Evolutionary conservation across 352 stramenopile species (phyloP), one percentile per base, ranked within the genome.

Genomic region (Phytophthora ramorum): DNA sequence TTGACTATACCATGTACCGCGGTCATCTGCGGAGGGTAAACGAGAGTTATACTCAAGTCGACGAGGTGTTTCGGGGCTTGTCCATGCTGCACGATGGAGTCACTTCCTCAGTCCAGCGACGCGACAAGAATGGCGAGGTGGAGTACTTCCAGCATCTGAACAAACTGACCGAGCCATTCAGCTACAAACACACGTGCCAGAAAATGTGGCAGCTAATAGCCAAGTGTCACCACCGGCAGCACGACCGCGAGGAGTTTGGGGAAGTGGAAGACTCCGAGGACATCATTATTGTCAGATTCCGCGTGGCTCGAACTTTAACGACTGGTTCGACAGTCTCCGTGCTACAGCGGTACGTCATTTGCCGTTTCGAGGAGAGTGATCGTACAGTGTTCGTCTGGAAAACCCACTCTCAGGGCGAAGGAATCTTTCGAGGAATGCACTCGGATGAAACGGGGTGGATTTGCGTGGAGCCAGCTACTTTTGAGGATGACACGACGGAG

Each of bases 1-100:
- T 72, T 38, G 64, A 72, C 20, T 50, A 44, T 32, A 55, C 45
- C n/a, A 70, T 76, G 68, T 72, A 60, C 49, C 56, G 59, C 13
- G 65, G 62, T 12, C 65, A 72, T 30, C 40, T 72, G 1, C 51
- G 58, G 28, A 41, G 65, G 35, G 68, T 72, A 5, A 24, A 72
- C 17, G 63, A 65, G 48, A 53, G 48, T 14, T 73, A 73, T 32
- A 10, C 51, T 13, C 19, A 40, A 34, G 58, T 64, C 19, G 60
- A 69, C 32, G 38, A 46, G 6, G 46, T 75, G 19, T 69, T 71
- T 20, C 47, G 28, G 22, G 45, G 62, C 13, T 43, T 54, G 43
- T 17, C 26, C 2, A 16, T 20, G 4, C 57, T 68, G 48, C 19
- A 12, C 4, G 48, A 74, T 7, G 38, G 58, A 20, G 28, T 65